A percentile compares a stretch with the other conserved stretches of the same genome.
These are phyloP conservation scores for Coniochaeta prunicola DNA, from an alignment of 2,329 filamentous ascomycete species.

Conservation along the genomic window DNA sequence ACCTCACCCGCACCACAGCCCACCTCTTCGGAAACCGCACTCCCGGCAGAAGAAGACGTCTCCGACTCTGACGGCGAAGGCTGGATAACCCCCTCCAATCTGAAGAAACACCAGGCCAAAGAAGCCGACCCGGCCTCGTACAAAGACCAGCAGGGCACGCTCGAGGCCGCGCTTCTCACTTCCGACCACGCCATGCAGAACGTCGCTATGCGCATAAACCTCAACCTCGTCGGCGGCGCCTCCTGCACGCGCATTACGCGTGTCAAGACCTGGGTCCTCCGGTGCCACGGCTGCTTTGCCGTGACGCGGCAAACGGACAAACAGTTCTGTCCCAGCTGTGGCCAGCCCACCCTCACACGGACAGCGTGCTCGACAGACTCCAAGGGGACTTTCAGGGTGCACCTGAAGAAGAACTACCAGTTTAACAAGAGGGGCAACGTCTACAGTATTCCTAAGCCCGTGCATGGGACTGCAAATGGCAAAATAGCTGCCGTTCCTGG, in stretches of 20 bases:
- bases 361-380: slow-evolving; percentile 79
- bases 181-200: slow-evolving; percentile 98
- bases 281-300: slow-evolving; percentile 90
- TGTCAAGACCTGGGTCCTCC: slow-evolving; percentile 81
- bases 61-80: slow-evolving; percentile 51
- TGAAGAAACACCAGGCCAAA: slow-evolving; percentile 73
- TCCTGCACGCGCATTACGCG: slow-evolving; percentile 69
- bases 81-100: slow-evolving; percentile 93
- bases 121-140: slow-evolving; percentile 45
- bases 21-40: slow-evolving; percentile 29
- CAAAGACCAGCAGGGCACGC: slow-evolving; percentile 50
- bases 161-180: slow-evolving; percentile 87
- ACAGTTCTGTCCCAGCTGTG: slow-evolving; percentile 91
- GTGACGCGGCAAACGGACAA: slow-evolving; percentile 75
- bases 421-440: slow-evolving; percentile 91
- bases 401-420: slow-evolving; percentile 91
- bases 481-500: slow-evolving; percentile 55
- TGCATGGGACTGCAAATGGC: slow-evolving; percentile 72
- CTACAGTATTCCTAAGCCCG: slow-evolving; percentile 87
- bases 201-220: slow-evolving; percentile 87
- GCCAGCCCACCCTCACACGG: slow-evolving; percentile 77
- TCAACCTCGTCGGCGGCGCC: slow-evolving; percentile 44
- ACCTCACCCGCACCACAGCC: not conserved
- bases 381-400: slow-evolving; percentile 73
- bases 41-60: slow-evolving; percentile 23